Conservation (phyloP, 1,139 yeast species). For the Zygoascus sp. region DNA sequence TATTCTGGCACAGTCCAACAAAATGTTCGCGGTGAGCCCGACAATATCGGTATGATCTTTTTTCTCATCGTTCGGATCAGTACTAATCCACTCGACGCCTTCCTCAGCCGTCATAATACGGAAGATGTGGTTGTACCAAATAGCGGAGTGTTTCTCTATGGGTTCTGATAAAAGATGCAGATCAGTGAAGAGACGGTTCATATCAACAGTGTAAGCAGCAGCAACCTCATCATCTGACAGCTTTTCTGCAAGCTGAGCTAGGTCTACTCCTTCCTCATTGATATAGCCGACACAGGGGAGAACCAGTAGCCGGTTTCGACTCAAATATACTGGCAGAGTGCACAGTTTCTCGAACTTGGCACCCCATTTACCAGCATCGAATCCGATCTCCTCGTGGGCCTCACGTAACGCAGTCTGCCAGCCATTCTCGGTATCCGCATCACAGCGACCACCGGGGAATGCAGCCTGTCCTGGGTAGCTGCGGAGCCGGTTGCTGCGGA, state of each 20-base stretch:
- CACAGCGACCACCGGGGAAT: constrained; percentile 89
- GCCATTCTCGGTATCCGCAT: constrained; percentile 55
- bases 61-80: constrained; percentile 1
- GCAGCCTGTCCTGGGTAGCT: constrained; percentile 82
- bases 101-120: constrained; percentile 16
- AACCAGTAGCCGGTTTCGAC: constrained; percentile 71
- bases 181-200: constrained; percentile 20
- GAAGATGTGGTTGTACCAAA: constrained; percentile 23
- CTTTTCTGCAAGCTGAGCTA: constrained; percentile 21
- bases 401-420: constrained; percentile 76
- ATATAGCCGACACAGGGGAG: constrained; percentile 73
- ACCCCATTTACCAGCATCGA: constrained; percentile 47
- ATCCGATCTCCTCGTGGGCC: constrained; percentile 77
- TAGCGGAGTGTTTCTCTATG: constrained; percentile 19
- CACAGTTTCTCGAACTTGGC: constrained; percentile 47
- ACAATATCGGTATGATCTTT: constrained; percentile 18
- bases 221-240: constrained; percentile 28
- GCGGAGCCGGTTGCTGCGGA: constrained; percentile 60
- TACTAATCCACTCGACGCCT: constrained; percentile 9
- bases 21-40: constrained; percentile 34
- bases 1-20: constrained; percentile 29
- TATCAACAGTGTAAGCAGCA: constrained; percentile 24
- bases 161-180: constrained; percentile 7
- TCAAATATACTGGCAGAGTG: constrained; percentile 65
- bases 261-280: constrained; percentile 15